Evolutionary conservation across 306 rosid genomes (phyloP).

Genomic region (Cucumis hystrix): DNA sequence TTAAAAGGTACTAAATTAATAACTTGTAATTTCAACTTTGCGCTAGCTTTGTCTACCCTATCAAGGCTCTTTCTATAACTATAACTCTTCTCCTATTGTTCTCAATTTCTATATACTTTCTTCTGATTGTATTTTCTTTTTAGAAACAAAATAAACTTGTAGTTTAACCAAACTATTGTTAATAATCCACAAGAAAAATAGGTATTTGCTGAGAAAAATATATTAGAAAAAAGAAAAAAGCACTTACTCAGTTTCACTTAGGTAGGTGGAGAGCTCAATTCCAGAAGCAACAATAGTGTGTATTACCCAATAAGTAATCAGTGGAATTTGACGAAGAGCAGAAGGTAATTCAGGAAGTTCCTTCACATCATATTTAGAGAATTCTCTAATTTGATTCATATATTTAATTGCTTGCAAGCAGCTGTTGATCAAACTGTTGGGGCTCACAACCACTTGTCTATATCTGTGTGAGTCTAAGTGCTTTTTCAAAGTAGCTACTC

Average conservation of each 20-base stretch:
- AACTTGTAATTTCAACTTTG: too few relatives aligned
- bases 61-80: too few relatives aligned
- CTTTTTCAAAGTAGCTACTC: neutral
- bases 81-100: too few relatives aligned
- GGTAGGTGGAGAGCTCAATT: conserved; percentile 1
- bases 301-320: conserved; percentile 2
- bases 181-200: too few relatives aligned
- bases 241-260: conserved; percentile 1
- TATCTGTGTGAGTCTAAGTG: neutral
- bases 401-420: neutral
- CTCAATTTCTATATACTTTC: too few relatives aligned
- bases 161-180: too few relatives aligned
- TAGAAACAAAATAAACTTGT: too few relatives aligned
- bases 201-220: neutral
- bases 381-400: neutral
- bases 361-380: neutral
- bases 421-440: neutral
- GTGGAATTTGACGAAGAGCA: neutral
- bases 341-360: conserved; percentile 3
- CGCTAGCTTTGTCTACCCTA: too few relatives aligned
- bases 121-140: too few relatives aligned
- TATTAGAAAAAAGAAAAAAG: neutral
- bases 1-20: too few relatives aligned
- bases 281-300: conserved; percentile 6
- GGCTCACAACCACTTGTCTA: neutral